These are phyloP conservation scores for Suillus variegatus DNA, from an alignment of 768 basidiomycete genomes.

Conservation along the genomic window DNA sequence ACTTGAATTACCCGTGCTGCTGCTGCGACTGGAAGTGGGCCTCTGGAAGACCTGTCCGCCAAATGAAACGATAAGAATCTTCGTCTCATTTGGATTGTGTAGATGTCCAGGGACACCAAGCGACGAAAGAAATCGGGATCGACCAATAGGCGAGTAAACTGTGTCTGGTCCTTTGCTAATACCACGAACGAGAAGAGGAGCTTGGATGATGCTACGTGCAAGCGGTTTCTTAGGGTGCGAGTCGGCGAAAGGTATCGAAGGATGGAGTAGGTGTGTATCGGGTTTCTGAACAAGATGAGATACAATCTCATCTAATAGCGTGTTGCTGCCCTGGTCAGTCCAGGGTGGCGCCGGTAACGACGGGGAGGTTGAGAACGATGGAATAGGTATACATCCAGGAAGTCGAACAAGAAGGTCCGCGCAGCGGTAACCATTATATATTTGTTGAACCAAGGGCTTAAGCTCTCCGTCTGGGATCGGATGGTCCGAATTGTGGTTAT, in stretches of 20 bases:
- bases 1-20: slow-evolving; percentile 38
- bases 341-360: slow-evolving; percentile 62
- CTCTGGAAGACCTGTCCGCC: slow-evolving; percentile 74
- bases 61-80: slow-evolving; percentile 77
- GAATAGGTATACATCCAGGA: slow-evolving; percentile 76
- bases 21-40: slow-evolving; percentile 33
- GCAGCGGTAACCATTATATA: slow-evolving; percentile 64
- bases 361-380: slow-evolving; percentile 59
- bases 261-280: slow-evolving; percentile 36
- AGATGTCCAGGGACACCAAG: slow-evolving; percentile 58
- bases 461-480: slow-evolving; percentile 54
- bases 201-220: slow-evolving; percentile 43
- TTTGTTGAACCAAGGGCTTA: slow-evolving; percentile 62
- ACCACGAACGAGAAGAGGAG: slow-evolving; percentile 73
- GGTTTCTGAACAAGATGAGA: slow-evolving; percentile 39
- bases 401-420: slow-evolving; percentile 71
- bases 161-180: slow-evolving; percentile 38
- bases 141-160: slow-evolving; percentile 55
- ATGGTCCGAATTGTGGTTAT: slow-evolving; percentile 46
- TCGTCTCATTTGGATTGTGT: slow-evolving; percentile 49
- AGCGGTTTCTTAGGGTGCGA: slow-evolving; percentile 14
- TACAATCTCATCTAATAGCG: slow-evolving; percentile 42
- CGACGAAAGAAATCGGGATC: slow-evolving; percentile 52
- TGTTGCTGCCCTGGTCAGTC: slow-evolving; percentile 52
- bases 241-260: slow-evolving; percentile 42